Evolutionary conservation across 2,329 filamentous ascomycete genomes (phyloP).

Genomic region (Colletotrichum trifolii): DNA sequence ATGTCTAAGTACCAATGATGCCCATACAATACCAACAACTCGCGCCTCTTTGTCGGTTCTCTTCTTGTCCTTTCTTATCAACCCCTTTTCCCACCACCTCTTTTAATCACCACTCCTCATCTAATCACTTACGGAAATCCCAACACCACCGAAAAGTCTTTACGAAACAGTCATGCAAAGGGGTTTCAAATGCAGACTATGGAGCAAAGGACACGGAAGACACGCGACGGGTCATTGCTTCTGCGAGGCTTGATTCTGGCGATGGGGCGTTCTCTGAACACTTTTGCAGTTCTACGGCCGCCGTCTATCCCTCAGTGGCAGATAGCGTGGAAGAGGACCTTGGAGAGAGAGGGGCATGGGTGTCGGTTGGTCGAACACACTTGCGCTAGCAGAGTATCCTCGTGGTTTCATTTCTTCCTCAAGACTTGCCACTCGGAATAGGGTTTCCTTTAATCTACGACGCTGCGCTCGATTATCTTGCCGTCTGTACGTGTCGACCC

Average conservation of each 20-base stretch:
- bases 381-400: constrained; percentile 33
- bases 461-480: constrained; percentile 39
- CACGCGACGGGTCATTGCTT: constrained; percentile 34
- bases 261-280: constrained; percentile 37
- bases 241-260: constrained; percentile 37
- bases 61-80: constrained; percentile 37
- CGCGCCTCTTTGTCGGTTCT: constrained; percentile 57
- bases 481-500: constrained; percentile 15
- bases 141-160: constrained; percentile 50
- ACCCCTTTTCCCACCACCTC: constrained; percentile 36
- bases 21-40: constrained; percentile 69
- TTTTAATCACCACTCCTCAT: constrained; percentile 37
- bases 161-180: constrained; percentile 50
- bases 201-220: constrained; percentile 36
- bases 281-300: constrained; percentile 28
- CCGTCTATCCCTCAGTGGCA: constrained; percentile 19
- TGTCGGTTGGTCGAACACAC: constrained; percentile 20
- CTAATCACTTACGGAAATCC: constrained; percentile 43
- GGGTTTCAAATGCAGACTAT: constrained; percentile 46
- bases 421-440: constrained; percentile 32
- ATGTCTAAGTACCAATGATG: constrained; percentile 69
- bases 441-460: constrained; percentile 46
- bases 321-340: constrained; percentile 31
- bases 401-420: constrained; percentile 34
- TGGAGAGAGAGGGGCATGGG: constrained; percentile 37